Evolutionary conservation across 208 protist genomes (phyloP).

Genomic region (Crithidia expoeki): DNA sequence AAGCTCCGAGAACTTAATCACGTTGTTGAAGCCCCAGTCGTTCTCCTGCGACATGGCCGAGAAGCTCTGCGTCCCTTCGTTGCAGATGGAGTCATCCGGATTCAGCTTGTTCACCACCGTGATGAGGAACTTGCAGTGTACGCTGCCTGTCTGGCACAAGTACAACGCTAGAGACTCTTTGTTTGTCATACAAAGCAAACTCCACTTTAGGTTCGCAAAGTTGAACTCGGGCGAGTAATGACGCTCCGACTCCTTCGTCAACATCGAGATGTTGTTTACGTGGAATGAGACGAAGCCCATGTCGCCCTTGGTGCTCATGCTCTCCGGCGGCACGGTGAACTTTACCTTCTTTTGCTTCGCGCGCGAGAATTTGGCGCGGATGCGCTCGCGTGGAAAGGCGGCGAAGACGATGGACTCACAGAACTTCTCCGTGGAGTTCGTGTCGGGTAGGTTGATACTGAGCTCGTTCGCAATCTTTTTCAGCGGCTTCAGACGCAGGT

Average conservation of each 20-base stretch:
- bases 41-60: constrained; percentile 86
- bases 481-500: constrained; percentile 87
- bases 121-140: constrained; percentile 93
- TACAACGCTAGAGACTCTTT: constrained; percentile 89
- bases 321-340: constrained; percentile 75
- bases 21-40: constrained; percentile 93
- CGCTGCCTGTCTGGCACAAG: constrained; percentile 89
- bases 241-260: constrained; percentile 84
- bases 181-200: constrained; percentile 91
- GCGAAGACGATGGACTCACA: constrained; percentile 89
- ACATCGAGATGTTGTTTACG: constrained; percentile 87
- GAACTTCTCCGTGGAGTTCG: constrained; percentile 89
- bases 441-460: constrained; percentile 68
- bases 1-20: constrained; percentile 85
- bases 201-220: constrained; percentile 88
- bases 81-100: constrained; percentile 88
- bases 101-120: constrained; percentile 87
- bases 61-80: constrained; percentile 91
- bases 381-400: constrained; percentile 84
- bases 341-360: constrained; percentile 84
- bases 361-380: constrained; percentile 73
- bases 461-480: constrained; percentile 89
- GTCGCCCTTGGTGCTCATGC: constrained; percentile 80
- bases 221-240: constrained; percentile 92
- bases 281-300: constrained; percentile 93